These are phyloP conservation scores for Nicotiana otophora DNA, from an alignment of 257 asterid species.

Conservation along the genomic window DNA sequence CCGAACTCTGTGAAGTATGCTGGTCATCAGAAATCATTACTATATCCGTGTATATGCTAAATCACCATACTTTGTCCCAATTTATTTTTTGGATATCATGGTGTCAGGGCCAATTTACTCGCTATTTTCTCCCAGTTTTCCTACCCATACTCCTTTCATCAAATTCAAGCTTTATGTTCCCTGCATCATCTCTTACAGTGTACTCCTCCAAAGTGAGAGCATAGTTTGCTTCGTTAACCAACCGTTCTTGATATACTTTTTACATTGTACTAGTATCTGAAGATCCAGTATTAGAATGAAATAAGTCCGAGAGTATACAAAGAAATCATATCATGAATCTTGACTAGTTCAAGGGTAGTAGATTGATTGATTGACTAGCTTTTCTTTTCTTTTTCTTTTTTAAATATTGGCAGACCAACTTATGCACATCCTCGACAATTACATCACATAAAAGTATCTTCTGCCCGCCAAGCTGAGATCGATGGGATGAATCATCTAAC, in stretches of 20 bases:
- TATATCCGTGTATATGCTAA: neutral
- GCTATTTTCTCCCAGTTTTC: conserved; percentile 3
- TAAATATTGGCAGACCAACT: neutral
- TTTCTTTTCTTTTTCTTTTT: neutral
- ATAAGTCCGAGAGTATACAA: neutral
- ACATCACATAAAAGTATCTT: neutral
- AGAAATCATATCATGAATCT: neutral
- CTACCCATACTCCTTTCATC: neutral
- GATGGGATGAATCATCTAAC: neutral
- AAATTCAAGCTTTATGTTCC: neutral
- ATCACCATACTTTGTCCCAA: neutral
- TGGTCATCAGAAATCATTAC: neutral
- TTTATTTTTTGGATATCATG: neutral
- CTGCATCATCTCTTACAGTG: neutral
- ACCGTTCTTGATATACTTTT: neutral
- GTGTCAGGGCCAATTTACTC: neutral
- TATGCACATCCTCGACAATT: neutral
- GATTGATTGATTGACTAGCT: neutral
- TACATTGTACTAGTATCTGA: neutral
- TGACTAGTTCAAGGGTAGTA: neutral
- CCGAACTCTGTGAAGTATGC: neutral
- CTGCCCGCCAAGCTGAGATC: neutral
- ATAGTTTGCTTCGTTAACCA: neutral
- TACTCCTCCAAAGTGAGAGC: neutral
- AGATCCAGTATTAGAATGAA: neutral